Evolutionary conservation across 306 rosid species (phyloP).

Genomic region (Fagus crenata): DNA sequence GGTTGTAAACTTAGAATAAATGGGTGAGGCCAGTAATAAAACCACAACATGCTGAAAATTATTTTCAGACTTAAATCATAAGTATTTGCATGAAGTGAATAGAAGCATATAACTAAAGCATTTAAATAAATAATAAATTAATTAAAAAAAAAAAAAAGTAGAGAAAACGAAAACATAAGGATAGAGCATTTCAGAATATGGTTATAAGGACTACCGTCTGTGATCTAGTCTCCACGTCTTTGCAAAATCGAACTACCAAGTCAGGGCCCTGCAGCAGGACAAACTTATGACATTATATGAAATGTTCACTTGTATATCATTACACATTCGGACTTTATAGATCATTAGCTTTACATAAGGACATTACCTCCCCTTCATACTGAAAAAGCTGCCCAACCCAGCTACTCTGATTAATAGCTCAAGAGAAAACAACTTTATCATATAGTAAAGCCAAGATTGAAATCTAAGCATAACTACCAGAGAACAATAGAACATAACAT

Average conservation of each 20-base stretch:
- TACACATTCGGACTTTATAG: neutral
- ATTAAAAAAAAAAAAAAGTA: neutral
- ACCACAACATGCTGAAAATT: neutral
- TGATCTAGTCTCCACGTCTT: slow-evolving; percentile 89
- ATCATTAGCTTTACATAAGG: slow-evolving; percentile 11
- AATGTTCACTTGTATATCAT: slow-evolving; percentile 4
- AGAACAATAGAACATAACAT: too few species aligned
- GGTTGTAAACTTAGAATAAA: slow-evolving; percentile 1
- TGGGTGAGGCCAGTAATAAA: neutral
- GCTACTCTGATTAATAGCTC: slow-evolving; percentile 58
- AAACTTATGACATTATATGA: slow-evolving; percentile 28
- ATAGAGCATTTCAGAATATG: slow-evolving; percentile 33
- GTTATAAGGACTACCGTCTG: slow-evolving; percentile 62
- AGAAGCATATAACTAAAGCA: slow-evolving; percentile 11
- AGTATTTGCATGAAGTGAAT: slow-evolving; percentile 4
- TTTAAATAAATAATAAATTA: neutral
- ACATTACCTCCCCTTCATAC: slow-evolving; percentile 69
- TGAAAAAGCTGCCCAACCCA: slow-evolving; percentile 73
- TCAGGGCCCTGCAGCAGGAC: slow-evolving; percentile 62
- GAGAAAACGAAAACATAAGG: slow-evolving; percentile 9
- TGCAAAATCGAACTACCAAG: slow-evolving; percentile 78
- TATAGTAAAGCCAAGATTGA: neutral
- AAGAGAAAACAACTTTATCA: slow-evolving; percentile 38
- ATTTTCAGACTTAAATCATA: neutral
- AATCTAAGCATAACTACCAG: neutral